Evolutionary conservation across 2,329 filamentous ascomycete genomes (phyloP), one percentile per base, ranked within the genome.

Genomic region (Aspergillus sp.): DNA sequence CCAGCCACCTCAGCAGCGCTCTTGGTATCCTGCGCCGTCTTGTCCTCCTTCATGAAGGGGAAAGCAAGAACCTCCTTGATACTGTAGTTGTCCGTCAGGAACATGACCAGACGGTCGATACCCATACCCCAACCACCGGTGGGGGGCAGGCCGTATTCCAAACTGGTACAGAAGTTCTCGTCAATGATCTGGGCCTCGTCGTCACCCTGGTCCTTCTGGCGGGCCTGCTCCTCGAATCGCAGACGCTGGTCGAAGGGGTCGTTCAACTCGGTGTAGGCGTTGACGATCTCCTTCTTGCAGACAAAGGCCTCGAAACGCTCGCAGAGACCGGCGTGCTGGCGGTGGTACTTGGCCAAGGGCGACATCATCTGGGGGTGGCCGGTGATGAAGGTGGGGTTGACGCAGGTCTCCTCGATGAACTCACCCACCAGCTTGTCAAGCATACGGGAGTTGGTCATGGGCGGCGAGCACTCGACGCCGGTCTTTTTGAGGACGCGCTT

Each of bases 291-390:
- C 86, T 95, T 96, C 84, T 92, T 96, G 83, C 90, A 92, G 50
- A 97, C 95, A 68, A 99, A 99, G 11, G 91, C 93, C 80, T 99
- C 95, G 77, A 98, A 98, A 57, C 95, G 90, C 82, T 99, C 95
- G 76, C 92, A 97, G 36, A 99, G 85, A 70, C 94, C 95, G 55
- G 89, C 85, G 63, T 87, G 86, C 51, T 83, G 80, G 66, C 95
- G 90, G 79, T 97, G 91, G 77, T 93, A 93, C 85, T 99, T 99
- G 82, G 95, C 95, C 18, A 99, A 84, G 9, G 95, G 95, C 16
- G 91, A 95, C 94, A 98, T 96, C 84, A 92, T 89, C 73, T 90
- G 85, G 6, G 85, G 84, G 77, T 96, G 91, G n/a, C 90, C 90
- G 6, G 84, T 89, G 76, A 96, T 95, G 80, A 95, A 95, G 49